Evolutionary conservation across 495 filamentous ascomycete genomes (phyloP), one percentile per base, ranked within the genome.

Genomic region (Penicillium canescens): DNA sequence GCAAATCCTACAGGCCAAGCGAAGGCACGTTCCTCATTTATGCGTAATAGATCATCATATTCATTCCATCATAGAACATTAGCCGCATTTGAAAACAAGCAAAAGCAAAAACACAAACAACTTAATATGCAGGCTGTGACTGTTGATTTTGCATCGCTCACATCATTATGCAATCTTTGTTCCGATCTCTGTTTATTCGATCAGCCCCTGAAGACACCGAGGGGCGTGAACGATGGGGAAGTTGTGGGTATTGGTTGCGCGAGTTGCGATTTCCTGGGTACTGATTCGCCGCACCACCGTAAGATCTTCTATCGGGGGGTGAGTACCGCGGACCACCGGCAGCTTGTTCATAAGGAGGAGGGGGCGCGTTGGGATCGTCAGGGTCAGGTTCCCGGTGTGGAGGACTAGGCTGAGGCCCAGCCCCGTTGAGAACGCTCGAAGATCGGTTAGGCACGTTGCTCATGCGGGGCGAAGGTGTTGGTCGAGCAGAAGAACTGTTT

Each of bases 291-390:
- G 49, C n/a, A 21, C 56, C 51, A 6, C 54, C 45, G 23, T 57
- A 46, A 0, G 88, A 82, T 52, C 83, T 81, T 14, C 80, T 75
- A 18, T 70, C 64, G 0, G 87, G 85, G 4, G 86, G 85, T 10
- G 83, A 71, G 56, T 90, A 92, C 6, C 80, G 78, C 6, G 76
- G 79, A 43, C 78, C 77, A 28, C 77, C 82, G 0, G 88, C 80
- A 7, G 88, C 87, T 73, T 92, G 87, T 70, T 94, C 91, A 64
- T 96, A 96, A 12, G 82, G 85, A 6, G 91, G 91, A 10, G 89
- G 90, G 3, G 88, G 85, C 1, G 80, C 83, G 42, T 82, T 76
- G 6, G 73, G 78, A n/a, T 77, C 68, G 23, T 71, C 73, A 16
- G 14, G 69, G 54, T 56, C 70, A 61, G 40, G 55, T 39, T 41